phyloP scores from a whole-genome alignment of 441 rosid genomes.

The Codiaeum variegatum region DNA sequence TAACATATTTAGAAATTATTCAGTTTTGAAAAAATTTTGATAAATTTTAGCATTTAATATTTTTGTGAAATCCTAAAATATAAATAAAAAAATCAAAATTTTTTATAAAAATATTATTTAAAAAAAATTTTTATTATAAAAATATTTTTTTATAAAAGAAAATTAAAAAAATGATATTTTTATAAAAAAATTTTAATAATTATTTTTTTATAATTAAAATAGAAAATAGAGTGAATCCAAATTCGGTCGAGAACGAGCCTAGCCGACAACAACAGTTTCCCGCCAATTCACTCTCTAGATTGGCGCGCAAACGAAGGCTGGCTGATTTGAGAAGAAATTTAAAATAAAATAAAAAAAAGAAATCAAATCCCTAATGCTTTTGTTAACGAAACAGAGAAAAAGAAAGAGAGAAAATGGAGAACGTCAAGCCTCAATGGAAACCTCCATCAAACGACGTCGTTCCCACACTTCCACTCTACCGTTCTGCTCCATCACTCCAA shows the following conservation, averaged over 20 bases:
- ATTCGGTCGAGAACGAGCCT: background rate
- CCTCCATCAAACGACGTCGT: slow-evolving; percentile 27
- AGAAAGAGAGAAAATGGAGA: slow-evolving; percentile 40
- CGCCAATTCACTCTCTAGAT: slow-evolving; percentile 14
- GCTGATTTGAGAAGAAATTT: background rate
- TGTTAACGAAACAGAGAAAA: background rate
- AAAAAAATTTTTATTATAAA: too few species aligned
- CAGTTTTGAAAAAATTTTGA: too few species aligned
- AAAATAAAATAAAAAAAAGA: background rate
- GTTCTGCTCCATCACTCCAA: slow-evolving; percentile 74
- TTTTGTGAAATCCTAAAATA: too few species aligned
- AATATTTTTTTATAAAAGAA: too few species aligned
- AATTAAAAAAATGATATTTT: too few species aligned
- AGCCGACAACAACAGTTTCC: background rate
- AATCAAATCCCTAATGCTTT: background rate
- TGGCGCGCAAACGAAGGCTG: slow-evolving; percentile 10
- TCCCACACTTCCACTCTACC: slow-evolving; percentile 67
- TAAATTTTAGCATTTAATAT: too few species aligned
- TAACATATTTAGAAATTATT: too few species aligned
- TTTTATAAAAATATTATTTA: too few species aligned
- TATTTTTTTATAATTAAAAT: too few species aligned
- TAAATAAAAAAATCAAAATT: too few species aligned
- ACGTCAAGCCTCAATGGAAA: slow-evolving; percentile 33
- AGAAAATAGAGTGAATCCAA: too few species aligned
- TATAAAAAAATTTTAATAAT: too few species aligned